Evolutionary conservation across 2,329 filamentous ascomycete genomes (phyloP), one percentile per base, ranked within the genome.

Genomic region (Monilinia vaccinii-corymbosi): DNA sequence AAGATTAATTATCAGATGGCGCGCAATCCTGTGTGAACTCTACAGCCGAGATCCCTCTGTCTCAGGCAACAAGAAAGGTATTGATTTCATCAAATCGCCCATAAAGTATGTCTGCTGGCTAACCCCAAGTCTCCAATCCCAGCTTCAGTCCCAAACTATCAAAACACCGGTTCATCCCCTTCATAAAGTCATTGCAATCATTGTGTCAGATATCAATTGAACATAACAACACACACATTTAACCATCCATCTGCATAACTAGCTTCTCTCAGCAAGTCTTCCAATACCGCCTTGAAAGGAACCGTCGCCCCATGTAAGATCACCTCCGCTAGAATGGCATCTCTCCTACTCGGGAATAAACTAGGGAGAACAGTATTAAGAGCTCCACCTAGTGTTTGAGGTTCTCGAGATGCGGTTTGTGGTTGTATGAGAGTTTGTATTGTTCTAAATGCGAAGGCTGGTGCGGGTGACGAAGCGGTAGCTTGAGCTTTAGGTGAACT

Each of bases 221-320:
- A 56, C 77, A 95, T 87, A 23, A 86, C 80, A 6, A 97, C 82
- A 56, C 91, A 88, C 46, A 97, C 74, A 73, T 91, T 90, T 31
- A 96, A 73, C 87, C 92, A 99, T 0, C 94, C 94, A 74, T 99
- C 94, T 0, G 91, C 85, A 77, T 97, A 97, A 1, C 90, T 85
- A 4, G 89, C 88, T 69, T 88, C 87, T 60, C 85, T 81, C 75
- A 94, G 88, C 61, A 99, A 73, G 50, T 97, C 93, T 69, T 91
- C 88, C 21, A 99, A 74, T 28, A 86, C 86, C 1, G 91, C 88
- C 61, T 78, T 75, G 76, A 97, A 88, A 1, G 94, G 93, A 61
- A 96, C 82, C 0, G 85, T 81, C 1, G 86, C 89, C 1, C 94
- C 94, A 75, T 99, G 94, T 68, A 97, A 74, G 8, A 97, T 81